These are phyloP conservation scores for Aureobasidium sp. DNA, from an alignment of 2,329 filamentous ascomycete genomes.

Conservation along the genomic window DNA sequence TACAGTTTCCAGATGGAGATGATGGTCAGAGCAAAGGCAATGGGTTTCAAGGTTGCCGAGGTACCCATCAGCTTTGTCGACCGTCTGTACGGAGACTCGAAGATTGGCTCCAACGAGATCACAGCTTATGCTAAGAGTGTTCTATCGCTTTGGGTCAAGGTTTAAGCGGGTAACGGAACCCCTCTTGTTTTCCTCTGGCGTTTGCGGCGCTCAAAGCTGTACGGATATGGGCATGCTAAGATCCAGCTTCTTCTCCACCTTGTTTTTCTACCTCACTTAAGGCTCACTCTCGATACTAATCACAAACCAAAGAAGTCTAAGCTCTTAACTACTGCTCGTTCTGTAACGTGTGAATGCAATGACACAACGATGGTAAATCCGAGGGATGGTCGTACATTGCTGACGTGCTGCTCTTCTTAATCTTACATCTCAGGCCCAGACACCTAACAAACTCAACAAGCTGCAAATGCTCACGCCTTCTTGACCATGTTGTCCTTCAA, in stretches of 20 bases:
- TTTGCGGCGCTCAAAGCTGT: background rate
- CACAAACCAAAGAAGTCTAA: background rate
- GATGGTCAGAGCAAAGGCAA: constrained; percentile 94
- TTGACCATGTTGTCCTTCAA: constrained; percentile 34
- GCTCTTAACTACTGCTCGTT: background rate
- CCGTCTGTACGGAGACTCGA: constrained; percentile 88
- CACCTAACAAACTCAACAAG: background rate
- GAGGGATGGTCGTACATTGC: background rate
- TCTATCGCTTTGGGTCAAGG: constrained; percentile 43
- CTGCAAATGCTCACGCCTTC: background rate
- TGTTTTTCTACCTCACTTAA: background rate
- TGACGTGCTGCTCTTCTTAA: background rate
- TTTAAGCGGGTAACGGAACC: constrained; percentile 26
- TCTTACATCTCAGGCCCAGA: background rate
- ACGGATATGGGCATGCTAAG: background rate
- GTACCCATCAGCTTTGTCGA: constrained; percentile 97
- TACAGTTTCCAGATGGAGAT: constrained; percentile 99
- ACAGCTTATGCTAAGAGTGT: constrained; percentile 80
- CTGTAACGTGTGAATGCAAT: background rate
- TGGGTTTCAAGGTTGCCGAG: constrained; percentile 90
- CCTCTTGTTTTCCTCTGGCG: constrained; percentile 1
- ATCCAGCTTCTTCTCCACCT: constrained; percentile 5
- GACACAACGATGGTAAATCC: background rate
- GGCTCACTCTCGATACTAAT: background rate
- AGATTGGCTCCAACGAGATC: constrained; percentile 91